A percentile compares a stretch with the other conserved stretches of the same genome.
Evolutionary conservation across 2,329 filamentous ascomycete genomes (phyloP).

Genomic region (Beauveria sp.): DNA sequence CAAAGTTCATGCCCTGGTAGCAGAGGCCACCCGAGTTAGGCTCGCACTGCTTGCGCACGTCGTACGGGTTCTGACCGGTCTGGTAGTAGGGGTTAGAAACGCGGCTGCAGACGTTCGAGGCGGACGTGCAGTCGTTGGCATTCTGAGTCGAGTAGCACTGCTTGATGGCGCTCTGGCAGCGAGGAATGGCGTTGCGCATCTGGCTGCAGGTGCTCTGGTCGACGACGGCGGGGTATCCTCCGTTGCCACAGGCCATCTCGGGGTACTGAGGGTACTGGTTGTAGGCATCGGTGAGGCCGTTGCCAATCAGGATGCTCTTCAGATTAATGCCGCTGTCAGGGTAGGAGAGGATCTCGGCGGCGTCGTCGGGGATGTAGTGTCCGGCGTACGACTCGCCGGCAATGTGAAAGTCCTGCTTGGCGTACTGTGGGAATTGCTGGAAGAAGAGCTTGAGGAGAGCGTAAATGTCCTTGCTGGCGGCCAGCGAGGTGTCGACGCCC

Average conservation of each 20-base stretch:
- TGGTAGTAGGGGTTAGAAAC: constrained; percentile 5
- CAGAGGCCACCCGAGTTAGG: constrained; percentile 70
- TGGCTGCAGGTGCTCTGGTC: constrained; percentile 66
- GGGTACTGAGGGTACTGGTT: constrained; percentile 95
- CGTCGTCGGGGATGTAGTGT: constrained; percentile 91
- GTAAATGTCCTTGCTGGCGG: constrained; percentile 96
- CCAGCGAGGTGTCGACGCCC: constrained; percentile 85
- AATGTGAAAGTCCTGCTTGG: constrained; percentile 95
- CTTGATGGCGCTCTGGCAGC: constrained; percentile 83
- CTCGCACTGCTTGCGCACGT: constrained; percentile 85
- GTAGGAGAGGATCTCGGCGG: constrained; percentile 84
- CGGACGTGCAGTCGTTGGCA: constrained; percentile 85
- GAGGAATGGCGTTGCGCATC: constrained; percentile 88
- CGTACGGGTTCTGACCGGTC: constrained; percentile 55
- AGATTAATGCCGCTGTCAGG: constrained; percentile 98
- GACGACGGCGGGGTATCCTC: constrained; percentile 85
- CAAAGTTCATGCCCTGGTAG: constrained; percentile 86
- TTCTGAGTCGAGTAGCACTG: constrained; percentile 89
- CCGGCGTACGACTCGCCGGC: constrained; percentile 92
- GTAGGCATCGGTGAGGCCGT: constrained; percentile 87
- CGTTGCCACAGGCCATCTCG: constrained; percentile 95
- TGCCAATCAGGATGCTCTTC: constrained; percentile 90
- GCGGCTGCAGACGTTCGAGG: constrained; percentile 92
- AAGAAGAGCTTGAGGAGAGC: constrained; percentile 97
- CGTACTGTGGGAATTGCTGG: constrained; percentile 95